A percentile compares a stretch with the other conserved stretches of the same genome.
These are phyloP conservation scores for Mycosphaerella sp. DNA, from an alignment of 2,329 filamentous ascomycete genomes.

Conservation along the genomic window DNA sequence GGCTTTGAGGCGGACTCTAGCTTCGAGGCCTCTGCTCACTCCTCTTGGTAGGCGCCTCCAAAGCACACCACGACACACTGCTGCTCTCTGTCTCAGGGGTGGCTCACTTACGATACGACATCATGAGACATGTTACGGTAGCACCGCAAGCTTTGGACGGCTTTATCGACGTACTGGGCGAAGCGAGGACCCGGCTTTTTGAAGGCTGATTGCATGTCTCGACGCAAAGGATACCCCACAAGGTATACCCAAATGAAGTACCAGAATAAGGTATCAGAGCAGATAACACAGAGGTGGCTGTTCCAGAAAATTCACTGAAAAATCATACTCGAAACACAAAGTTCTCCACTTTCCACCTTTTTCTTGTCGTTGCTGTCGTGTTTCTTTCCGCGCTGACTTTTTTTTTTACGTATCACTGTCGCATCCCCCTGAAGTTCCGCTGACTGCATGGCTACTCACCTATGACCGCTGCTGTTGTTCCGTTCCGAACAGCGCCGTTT, in stretches of 20 bases:
- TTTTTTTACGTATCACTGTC: no score
- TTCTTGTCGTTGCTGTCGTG: not conserved
- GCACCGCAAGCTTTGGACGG: not conserved
- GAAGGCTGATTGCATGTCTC: not conserved
- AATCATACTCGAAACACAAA: conserved; percentile 5
- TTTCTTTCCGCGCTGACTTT: no score
- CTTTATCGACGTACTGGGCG: not conserved
- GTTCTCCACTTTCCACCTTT: not conserved
- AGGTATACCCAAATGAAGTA: not conserved
- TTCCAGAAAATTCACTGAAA: conserved; percentile 6
- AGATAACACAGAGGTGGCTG: not conserved
- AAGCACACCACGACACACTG: not conserved
- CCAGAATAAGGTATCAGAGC: no score
- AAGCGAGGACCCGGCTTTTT: conserved; percentile 1
- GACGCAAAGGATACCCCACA: not conserved
- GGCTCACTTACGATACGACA: not conserved
- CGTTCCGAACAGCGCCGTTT: no score
- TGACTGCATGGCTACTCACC: no score
- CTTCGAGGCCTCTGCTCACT: conserved; percentile 13
- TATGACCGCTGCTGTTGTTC: no score
- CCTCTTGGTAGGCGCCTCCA: conserved; percentile 14
- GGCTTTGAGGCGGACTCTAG: conserved; percentile 20
- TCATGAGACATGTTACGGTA: conserved; percentile 1
- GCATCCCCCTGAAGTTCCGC: no score
- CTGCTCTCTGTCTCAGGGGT: not conserved